A percentile compares a stretch with the other conserved stretches of the same genome.
These are phyloP conservation scores for Nicotiana tabacum DNA, from an alignment of 257 asterid genomes.

Conservation along the genomic window DNA sequence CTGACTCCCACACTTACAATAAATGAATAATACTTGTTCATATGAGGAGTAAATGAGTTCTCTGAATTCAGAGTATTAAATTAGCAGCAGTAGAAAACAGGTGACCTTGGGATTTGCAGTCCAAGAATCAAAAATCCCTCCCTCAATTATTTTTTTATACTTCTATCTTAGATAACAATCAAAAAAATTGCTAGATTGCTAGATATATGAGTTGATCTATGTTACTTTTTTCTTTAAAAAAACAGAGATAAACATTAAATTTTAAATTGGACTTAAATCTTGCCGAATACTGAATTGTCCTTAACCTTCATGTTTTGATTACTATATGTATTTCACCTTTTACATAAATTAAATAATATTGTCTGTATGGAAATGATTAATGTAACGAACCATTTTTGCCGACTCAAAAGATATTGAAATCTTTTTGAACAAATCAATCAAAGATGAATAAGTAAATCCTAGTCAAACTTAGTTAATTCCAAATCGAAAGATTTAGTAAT, in stretches of 20 bases:
- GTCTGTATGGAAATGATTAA: background rate
- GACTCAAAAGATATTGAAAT: too few relatives aligned
- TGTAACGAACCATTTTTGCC: background rate
- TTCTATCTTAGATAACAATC: background rate
- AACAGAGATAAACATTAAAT: background rate
- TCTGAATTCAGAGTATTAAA: slow-evolving; percentile 13
- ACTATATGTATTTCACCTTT: background rate
- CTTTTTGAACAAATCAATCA: too few relatives aligned
- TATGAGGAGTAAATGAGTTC: background rate
- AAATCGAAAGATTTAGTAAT: too few relatives aligned
- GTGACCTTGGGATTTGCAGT: background rate
- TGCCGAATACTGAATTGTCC: background rate
- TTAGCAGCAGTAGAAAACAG: background rate
- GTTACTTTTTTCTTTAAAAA: too few relatives aligned
- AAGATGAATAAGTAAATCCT: too few relatives aligned
- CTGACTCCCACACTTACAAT: background rate
- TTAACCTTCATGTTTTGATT: background rate
- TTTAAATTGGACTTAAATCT: background rate
- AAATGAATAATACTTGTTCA: background rate
- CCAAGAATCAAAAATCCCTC: background rate
- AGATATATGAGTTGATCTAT: too few relatives aligned
- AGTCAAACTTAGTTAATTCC: too few relatives aligned
- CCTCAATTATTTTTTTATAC: background rate
- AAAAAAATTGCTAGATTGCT: background rate
- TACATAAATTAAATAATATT: background rate